Evolutionary conservation across 345 rosid species (phyloP).

Genomic region (Mallotus nudiflorus): DNA sequence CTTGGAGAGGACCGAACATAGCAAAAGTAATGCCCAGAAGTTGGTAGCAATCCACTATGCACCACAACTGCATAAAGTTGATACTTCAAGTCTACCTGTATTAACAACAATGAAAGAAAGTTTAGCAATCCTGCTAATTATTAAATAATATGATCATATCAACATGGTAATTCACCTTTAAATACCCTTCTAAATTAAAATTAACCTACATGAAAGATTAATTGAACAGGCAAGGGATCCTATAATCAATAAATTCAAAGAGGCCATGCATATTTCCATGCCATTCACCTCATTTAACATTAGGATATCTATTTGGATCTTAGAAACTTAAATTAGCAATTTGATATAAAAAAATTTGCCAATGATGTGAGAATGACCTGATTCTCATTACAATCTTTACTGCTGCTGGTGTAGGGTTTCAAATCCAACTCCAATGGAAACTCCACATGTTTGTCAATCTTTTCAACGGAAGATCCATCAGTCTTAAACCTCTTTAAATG

Average conservation of each 20-base stretch:
- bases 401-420: slow-evolving; percentile 50
- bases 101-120: slow-evolving; percentile 6
- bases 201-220: neutral
- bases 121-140: neutral
- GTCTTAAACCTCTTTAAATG: slow-evolving; percentile 89
- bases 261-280: neutral
- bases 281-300: slow-evolving; percentile 1
- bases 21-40: slow-evolving; percentile 72
- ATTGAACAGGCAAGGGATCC: neutral
- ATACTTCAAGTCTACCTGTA: slow-evolving; percentile 56
- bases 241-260: neutral
- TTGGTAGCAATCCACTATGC: slow-evolving; percentile 56
- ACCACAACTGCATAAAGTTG: slow-evolving; percentile 74
- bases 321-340: neutral
- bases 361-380: neutral
- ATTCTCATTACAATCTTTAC: slow-evolving; percentile 45
- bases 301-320: neutral
- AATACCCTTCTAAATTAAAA: neutral
- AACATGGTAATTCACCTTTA: neutral
- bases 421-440: slow-evolving; percentile 85
- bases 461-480: slow-evolving; percentile 61
- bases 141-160: neutral
- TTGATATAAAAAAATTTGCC: neutral
- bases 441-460: slow-evolving; percentile 69
- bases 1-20: slow-evolving; percentile 66